A percentile compares a stretch with the other conserved stretches of the same genome.
Evolutionary conservation across 2,329 filamentous ascomycete genomes (phyloP).

Genomic region (Fusarium agapanthi): DNA sequence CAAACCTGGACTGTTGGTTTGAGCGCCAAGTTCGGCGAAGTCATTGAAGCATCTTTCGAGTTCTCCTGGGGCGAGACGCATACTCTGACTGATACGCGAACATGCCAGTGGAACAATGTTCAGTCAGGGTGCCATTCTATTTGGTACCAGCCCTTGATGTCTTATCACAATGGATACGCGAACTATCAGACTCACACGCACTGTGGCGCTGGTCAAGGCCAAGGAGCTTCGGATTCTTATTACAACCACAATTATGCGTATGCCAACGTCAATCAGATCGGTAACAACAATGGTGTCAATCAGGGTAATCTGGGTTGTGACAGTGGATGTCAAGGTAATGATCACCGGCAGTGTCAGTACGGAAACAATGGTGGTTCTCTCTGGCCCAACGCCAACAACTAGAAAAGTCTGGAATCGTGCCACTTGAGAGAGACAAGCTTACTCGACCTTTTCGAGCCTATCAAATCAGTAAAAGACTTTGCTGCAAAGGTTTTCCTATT

Average conservation of each 20-base stretch:
- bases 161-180: not conserved
- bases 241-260: not conserved
- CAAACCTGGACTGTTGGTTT: not conserved
- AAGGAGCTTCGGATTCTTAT: not conserved
- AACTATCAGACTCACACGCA: not conserved
- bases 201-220: not conserved
- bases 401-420: not conserved
- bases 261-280: not conserved
- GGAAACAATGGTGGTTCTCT: not conserved
- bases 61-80: not conserved
- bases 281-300: not conserved
- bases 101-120: not conserved
- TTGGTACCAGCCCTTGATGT: not conserved
- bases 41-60: not conserved
- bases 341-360: not conserved
- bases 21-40: not conserved
- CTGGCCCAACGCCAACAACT: not conserved
- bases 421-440: not conserved
- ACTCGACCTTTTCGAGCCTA: fast-evolving
- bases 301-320: not conserved
- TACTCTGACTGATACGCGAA: not conserved
- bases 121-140: not conserved
- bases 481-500: fast-evolving
- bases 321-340: not conserved
- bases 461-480: fast-evolving